Conservation (phyloP, 306 rosid species). For the Hylodesmum podocarpum region DNA sequence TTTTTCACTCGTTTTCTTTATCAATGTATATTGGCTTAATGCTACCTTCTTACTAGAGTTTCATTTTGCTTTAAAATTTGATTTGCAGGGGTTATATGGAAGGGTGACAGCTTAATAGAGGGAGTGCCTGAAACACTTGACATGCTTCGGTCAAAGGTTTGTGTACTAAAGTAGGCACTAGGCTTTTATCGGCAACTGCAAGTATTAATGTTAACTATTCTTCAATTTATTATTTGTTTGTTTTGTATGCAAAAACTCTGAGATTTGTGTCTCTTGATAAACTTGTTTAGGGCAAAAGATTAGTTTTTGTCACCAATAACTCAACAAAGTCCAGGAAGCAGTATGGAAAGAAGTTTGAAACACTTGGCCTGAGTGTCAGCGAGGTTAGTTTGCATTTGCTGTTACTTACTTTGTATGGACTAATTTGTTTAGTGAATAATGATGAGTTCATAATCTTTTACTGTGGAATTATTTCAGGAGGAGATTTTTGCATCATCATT, state of each 20-base stretch:
- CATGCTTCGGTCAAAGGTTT: slow-evolving; percentile 91
- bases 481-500: slow-evolving; percentile 99
- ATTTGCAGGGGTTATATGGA: slow-evolving; percentile 95
- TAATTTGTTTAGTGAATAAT: slow-evolving; percentile 2
- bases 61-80: neutral
- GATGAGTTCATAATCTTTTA: neutral
- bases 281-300: slow-evolving; percentile 74
- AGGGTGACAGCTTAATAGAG: slow-evolving; percentile 89
- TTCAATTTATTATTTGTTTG: neutral
- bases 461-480: slow-evolving; percentile 57
- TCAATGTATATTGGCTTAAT: neutral
- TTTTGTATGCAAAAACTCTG: neutral
- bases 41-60: neutral
- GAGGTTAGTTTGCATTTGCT: slow-evolving; percentile 59
- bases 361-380: slow-evolving; percentile 80
- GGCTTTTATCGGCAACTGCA: slow-evolving; percentile 20
- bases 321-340: slow-evolving; percentile 99
- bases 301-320: slow-evolving; percentile 97
- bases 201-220: neutral
- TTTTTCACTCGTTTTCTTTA: neutral
- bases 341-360: slow-evolving; percentile 96
- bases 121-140: slow-evolving; percentile 98
- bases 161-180: slow-evolving; percentile 29
- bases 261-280: slow-evolving; percentile 11
- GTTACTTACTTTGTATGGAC: slow-evolving; percentile 12